Evolutionary conservation across 192 early-diverging fungal species (phyloP), one percentile per base, ranked within the genome.

Genomic region (Coemansia sp.): DNA sequence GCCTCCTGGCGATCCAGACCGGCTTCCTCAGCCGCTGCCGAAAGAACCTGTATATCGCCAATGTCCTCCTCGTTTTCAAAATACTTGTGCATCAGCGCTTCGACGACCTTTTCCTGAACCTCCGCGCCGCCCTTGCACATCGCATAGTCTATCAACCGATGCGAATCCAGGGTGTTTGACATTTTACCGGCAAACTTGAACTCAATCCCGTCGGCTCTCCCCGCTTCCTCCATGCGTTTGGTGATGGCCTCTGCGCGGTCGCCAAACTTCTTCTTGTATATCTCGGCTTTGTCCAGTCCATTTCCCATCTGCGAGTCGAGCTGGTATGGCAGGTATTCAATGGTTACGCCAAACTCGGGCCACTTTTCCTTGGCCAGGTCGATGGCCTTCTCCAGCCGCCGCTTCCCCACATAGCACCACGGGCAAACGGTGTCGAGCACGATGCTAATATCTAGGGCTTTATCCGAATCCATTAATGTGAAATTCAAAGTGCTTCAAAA

Each of bases 391-490:
- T 90, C 87, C 10, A 93, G 69, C 38, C 89, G 87, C 17, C 84
- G 84, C 68, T 90, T 89, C 58, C 91, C 89, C 20, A 93, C 64
- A 62, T 83, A 93, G 67, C 89, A 93, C 88, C 88, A 91, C 2
- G 88, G 91, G 59, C 89, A 92, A 28, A 86, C 63, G 28, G 78
- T 89, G 75, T 92, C 90, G 7, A 79, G 79, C 31, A 88, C 84
- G 33, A 89, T 68, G 14, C 84, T 82, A 33, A 90, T 85, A n/a
- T 73, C 70, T 60, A 88, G 71, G 13, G 70, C 65, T 44, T 57
- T 61, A 40, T 54, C 59, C 13, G 60, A 25, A 40, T 55, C 48
- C 55, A 59, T 61, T 41, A 62, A 29, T 56, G 55, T 48, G 27
- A n/a, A 56, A 38, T 13, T 59, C 2, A 36, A 52, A 37, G 40